A percentile compares a stretch with the other conserved stretches of the same genome.
phyloP scores from a whole-genome alignment of 768 basidiomycete genomes.

The Ramaria sp. region DNA sequence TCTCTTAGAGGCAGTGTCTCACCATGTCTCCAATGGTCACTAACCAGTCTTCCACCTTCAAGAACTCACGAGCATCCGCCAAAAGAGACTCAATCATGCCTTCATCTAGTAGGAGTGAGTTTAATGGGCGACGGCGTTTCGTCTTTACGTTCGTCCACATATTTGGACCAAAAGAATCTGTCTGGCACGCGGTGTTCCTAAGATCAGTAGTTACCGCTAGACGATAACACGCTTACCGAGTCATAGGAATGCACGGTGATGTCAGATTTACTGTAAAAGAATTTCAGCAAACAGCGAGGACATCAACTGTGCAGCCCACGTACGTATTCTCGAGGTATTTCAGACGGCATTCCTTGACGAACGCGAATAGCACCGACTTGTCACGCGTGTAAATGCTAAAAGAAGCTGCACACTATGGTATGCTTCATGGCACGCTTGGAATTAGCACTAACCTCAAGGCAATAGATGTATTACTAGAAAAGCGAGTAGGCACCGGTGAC shows the following conservation, averaged over 20 bases:
- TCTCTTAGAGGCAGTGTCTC: background rate
- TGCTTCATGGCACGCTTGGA: background rate
- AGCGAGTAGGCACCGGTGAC: background rate
- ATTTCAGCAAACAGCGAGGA: background rate
- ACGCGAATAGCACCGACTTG: conserved; percentile 28
- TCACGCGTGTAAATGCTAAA: conserved; percentile 34
- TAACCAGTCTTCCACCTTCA: conserved; percentile 47
- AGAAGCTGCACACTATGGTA: background rate
- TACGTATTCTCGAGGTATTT: conserved; percentile 30
- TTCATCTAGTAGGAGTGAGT: conserved; percentile 41
- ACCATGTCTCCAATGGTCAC: background rate
- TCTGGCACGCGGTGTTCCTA: background rate
- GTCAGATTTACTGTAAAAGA: conserved; percentile 19
- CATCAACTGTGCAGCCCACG: background rate
- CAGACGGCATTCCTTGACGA: conserved; percentile 33
- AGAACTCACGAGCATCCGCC: conserved; percentile 41
- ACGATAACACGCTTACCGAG: background rate
- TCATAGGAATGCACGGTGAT: conserved; percentile 19
- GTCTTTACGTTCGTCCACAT: conserved; percentile 28
- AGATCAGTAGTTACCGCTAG: background rate
- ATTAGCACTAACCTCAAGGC: background rate
- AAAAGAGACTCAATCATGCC: conserved; percentile 38
- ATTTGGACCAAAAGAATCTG: background rate
- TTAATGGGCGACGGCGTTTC: conserved; percentile 39
- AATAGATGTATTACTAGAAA: background rate